These are phyloP conservation scores for Vaccinium vitisidaea DNA, from an alignment of 148 eudicot species.

Conservation along the genomic window DNA sequence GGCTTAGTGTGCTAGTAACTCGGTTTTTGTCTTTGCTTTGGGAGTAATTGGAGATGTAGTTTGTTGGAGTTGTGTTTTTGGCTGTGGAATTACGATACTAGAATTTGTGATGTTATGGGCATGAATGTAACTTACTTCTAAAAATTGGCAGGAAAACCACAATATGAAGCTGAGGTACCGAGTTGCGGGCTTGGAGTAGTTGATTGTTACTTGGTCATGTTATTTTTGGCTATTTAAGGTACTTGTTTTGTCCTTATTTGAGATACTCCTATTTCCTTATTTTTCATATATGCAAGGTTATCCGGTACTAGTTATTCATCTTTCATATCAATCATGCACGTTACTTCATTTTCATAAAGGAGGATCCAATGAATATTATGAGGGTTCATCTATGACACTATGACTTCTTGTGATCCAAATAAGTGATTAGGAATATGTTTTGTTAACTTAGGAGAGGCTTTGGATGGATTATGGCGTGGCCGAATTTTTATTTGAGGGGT, in stretches of 20 bases:
- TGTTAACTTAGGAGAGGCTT: background rate
- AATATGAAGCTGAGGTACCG: constrained; percentile 60
- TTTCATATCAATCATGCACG: background rate
- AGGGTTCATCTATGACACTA: background rate
- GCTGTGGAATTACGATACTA: background rate
- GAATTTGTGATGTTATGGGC: background rate
- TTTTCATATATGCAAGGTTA: background rate
- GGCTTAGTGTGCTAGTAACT: background rate
- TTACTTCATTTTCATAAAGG: background rate
- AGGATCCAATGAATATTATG: background rate
- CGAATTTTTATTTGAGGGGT: background rate
- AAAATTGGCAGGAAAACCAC: constrained; percentile 47
- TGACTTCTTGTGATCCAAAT: background rate
- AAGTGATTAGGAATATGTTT: background rate
- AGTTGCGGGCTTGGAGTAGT: constrained; percentile 65
- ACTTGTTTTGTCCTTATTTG: background rate
- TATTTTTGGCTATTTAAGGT: constrained; percentile 9
- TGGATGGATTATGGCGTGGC: background rate
- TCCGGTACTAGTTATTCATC: background rate
- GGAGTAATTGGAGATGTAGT: background rate
- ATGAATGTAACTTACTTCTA: background rate
- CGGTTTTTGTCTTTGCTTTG: background rate
- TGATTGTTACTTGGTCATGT: background rate
- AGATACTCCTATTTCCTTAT: background rate
- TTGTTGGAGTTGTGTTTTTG: background rate